phyloP scores from a whole-genome alignment of 2,329 filamentous ascomycete species.

The Penicillium janthinellum region DNA sequence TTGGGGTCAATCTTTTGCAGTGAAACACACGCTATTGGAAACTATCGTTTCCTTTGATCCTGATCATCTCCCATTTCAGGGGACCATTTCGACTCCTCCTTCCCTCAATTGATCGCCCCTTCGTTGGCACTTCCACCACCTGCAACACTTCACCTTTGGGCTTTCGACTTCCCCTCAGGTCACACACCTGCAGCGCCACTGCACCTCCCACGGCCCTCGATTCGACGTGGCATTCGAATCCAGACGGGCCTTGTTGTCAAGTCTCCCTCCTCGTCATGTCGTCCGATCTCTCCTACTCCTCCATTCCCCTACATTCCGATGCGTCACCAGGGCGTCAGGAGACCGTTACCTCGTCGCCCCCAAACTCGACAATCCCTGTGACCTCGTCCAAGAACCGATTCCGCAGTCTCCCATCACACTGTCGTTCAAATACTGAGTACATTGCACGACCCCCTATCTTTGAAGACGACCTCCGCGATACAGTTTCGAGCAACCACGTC shows the following conservation, averaged over 20 bases:
- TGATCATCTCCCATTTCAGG: not conserved
- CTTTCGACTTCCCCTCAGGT: slow-evolving; percentile 3
- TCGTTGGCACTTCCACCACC: not conserved
- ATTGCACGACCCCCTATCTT: slow-evolving; percentile 33
- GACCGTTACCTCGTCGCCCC: slow-evolving; percentile 25
- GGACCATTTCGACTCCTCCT: not conserved
- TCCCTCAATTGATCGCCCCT: not conserved
- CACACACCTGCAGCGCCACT: slow-evolving; percentile 21
- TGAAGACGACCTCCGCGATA: slow-evolving; percentile 29
- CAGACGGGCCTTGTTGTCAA: slow-evolving; percentile 15
- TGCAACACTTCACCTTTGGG: slow-evolving; percentile 5
- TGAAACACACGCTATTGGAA: slow-evolving; percentile 12
- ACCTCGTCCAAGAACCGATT: slow-evolving; percentile 18
- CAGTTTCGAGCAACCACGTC: slow-evolving; percentile 16
- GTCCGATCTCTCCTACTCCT: slow-evolving; percentile 13
- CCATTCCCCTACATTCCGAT: slow-evolving; percentile 30
- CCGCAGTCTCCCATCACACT: slow-evolving; percentile 30
- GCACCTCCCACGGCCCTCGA: slow-evolving; percentile 1
- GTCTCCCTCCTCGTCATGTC: slow-evolving; percentile 17
- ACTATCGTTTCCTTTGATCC: not conserved
- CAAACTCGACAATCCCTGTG: slow-evolving; percentile 16
- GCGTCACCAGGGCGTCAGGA: slow-evolving; percentile 22
- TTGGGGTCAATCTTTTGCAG: not conserved
- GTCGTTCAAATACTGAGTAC: slow-evolving; percentile 39
- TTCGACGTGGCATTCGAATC: slow-evolving; percentile 38